Percentiles rank a stretch among this genome's conserved stretches.
phyloP scores from a whole-genome alignment of 345 rosid genomes.

The Gossypium mustelinum region DNA sequence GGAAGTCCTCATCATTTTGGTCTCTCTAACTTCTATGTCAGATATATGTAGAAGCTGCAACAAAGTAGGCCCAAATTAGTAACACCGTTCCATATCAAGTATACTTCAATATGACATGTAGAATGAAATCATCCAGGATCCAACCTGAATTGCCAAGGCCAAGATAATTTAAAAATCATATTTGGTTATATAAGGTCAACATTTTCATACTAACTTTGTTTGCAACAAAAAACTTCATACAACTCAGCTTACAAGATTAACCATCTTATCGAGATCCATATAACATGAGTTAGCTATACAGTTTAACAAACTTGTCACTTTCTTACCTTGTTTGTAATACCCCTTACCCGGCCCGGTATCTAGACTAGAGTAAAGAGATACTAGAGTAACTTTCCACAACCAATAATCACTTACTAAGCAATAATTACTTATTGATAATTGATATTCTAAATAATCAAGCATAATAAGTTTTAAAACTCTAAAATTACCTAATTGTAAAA shows the following conservation, averaged over 20 bases:
- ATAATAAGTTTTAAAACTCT: too few species aligned
- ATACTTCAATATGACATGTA: not conserved
- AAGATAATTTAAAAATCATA: not conserved
- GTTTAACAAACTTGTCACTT: not conserved
- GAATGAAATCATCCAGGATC: not conserved
- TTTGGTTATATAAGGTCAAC: not conserved
- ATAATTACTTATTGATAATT: too few species aligned
- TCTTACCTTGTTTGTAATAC: not conserved
- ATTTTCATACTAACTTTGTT: conserved; percentile 46
- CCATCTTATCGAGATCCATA: not conserved
- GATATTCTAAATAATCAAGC: too few species aligned
- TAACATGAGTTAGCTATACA: not conserved
- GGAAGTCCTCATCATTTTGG: conserved; percentile 85
- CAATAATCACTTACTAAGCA: too few species aligned
- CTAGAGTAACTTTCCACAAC: too few species aligned
- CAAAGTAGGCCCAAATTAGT: not conserved
- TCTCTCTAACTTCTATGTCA: conserved; percentile 77
- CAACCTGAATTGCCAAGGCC: not conserved
- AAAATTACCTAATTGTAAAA: too few species aligned
- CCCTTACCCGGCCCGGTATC: too few species aligned
- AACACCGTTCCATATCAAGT: conserved; percentile 9
- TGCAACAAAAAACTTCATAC: not conserved
- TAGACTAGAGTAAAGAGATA: too few species aligned
- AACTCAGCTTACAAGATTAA: not conserved
- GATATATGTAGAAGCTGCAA: conserved; percentile 78